Evolutionary conservation across 1,139 yeast genomes (phyloP).

Genomic region (Sugiyamaella paludigena): DNA sequence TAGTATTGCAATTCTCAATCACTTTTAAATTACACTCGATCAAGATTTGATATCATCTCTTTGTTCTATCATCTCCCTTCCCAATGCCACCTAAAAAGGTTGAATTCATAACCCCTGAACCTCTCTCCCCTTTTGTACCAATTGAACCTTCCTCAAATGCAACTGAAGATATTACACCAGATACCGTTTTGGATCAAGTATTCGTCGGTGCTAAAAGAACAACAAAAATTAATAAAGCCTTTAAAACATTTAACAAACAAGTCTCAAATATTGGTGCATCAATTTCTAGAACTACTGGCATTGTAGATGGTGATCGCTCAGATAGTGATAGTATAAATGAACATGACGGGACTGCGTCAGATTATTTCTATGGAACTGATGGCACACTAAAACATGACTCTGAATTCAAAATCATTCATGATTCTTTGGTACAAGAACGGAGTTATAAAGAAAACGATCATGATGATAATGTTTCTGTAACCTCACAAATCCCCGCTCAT

Average conservation of each 20-base stretch:
- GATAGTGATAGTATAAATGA: slow-evolving; percentile 23
- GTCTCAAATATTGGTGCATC: slow-evolving; percentile 24
- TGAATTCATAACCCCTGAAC: slow-evolving; percentile 5
- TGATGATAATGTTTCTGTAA: slow-evolving; percentile 6
- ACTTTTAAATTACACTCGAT: too few relatives aligned
- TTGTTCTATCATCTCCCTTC: background rate
- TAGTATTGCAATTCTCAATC: too few relatives aligned
- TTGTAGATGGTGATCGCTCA: slow-evolving; percentile 21
- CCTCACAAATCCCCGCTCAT: background rate
- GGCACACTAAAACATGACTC: slow-evolving; percentile 27
- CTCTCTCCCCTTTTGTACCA: too few relatives aligned
- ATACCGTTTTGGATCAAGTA: slow-evolving; percentile 15
- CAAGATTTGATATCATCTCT: too few relatives aligned
- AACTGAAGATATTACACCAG: background rate
- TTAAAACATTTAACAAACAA: slow-evolving; percentile 27
- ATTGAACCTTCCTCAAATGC: background rate
- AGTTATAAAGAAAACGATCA: slow-evolving; percentile 12
- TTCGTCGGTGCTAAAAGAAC: slow-evolving; percentile 26
- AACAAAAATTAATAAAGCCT: slow-evolving; percentile 25
- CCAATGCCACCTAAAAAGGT: slow-evolving; percentile 7
- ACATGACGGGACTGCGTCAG: slow-evolving; percentile 9
- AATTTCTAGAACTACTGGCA: slow-evolving; percentile 26
- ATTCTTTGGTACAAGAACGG: slow-evolving; percentile 23
- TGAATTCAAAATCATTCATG: slow-evolving; percentile 28
- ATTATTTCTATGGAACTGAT: slow-evolving; percentile 23